Conservation (phyloP, 2,329 filamentous ascomycete species). For the Nakataea oryzae region DNA sequence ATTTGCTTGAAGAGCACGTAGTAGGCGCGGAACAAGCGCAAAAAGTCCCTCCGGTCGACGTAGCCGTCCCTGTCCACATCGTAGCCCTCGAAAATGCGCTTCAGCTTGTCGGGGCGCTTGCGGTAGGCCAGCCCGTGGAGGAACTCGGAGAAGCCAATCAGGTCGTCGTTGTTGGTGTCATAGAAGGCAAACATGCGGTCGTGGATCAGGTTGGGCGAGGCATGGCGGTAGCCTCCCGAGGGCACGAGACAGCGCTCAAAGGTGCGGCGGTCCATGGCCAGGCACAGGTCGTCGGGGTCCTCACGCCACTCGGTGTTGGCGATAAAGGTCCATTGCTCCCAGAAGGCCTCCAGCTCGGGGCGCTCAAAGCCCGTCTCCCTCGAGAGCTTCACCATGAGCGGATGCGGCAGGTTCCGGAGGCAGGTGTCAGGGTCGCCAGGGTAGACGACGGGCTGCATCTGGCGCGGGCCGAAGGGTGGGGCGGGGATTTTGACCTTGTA, state of each 20-base stretch:
- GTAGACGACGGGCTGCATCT: conserved; percentile 78
- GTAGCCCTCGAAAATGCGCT: conserved; percentile 58
- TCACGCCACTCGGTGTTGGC: conserved; percentile 75
- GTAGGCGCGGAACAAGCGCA: conserved; percentile 86
- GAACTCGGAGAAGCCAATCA: conserved; percentile 91
- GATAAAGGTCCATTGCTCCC: conserved; percentile 94
- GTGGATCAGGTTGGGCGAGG: conserved; percentile 80
- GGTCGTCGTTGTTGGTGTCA: conserved; percentile 76
- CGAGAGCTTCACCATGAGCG: conserved; percentile 57
- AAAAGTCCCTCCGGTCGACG: conserved; percentile 75
- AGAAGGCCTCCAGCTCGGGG: conserved; percentile 82
- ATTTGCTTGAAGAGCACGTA: conserved; percentile 86
- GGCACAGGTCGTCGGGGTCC: conserved; percentile 65
- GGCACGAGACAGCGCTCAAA: conserved; percentile 88
- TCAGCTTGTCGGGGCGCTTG: conserved; percentile 25
- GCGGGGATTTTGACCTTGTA: conserved; percentile 91
- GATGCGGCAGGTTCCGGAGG: conserved; percentile 53
- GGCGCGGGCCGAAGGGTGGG: conserved; percentile 70
- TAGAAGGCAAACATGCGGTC: conserved; percentile 97
- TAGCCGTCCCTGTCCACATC: conserved; percentile 84
- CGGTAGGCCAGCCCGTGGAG: conserved; percentile 67
- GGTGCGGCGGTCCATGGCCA: conserved; percentile 85
- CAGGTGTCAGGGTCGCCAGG: conserved; percentile 73
- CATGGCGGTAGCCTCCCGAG: conserved; percentile 67
- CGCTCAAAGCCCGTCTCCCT: conserved; percentile 71